Percentiles rank a stretch among this genome's conserved stretches.
Conservation (phyloP, 1,139 yeast species). For the Candida sp. region DNA sequence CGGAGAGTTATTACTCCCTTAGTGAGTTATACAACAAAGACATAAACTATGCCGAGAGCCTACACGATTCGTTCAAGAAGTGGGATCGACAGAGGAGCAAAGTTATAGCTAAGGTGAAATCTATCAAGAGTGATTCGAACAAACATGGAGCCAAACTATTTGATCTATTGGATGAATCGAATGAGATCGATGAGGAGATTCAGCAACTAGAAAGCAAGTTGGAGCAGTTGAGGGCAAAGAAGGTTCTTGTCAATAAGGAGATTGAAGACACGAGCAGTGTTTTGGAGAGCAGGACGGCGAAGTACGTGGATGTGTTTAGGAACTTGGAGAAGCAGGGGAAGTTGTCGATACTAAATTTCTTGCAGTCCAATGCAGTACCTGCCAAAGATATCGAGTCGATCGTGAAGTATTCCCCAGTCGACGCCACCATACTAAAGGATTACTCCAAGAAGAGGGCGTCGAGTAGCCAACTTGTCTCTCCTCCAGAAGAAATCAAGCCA, state of each 20-base stretch:
- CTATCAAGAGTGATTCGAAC: slow-evolving; percentile 45
- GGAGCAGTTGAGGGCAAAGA: slow-evolving; percentile 37
- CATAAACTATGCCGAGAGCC: slow-evolving; percentile 25
- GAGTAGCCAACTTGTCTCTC: neutral
- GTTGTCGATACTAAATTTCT: slow-evolving; percentile 29
- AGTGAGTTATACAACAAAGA: slow-evolving; percentile 54
- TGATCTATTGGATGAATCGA: slow-evolving; percentile 36
- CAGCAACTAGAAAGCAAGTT: slow-evolving; percentile 42
- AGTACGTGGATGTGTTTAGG: slow-evolving; percentile 44
- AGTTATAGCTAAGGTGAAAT: slow-evolving; percentile 38
- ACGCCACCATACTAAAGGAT: slow-evolving; percentile 31
- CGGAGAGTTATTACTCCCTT: slow-evolving; percentile 49
- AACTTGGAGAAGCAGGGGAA: slow-evolving; percentile 45
- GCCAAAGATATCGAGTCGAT: slow-evolving; percentile 21
- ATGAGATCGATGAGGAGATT: slow-evolving; percentile 46
- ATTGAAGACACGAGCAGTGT: slow-evolving; percentile 56
- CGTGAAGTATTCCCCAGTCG: slow-evolving; percentile 28
- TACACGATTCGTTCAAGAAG: slow-evolving; percentile 37
- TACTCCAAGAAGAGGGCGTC: slow-evolving; percentile 11
- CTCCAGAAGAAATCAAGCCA: neutral
- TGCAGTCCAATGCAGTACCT: slow-evolving; percentile 27
- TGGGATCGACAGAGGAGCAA: slow-evolving; percentile 50
- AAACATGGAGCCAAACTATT: slow-evolving; percentile 50
- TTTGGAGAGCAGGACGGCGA: slow-evolving; percentile 53
- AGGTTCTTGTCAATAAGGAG: slow-evolving; percentile 41